These are phyloP conservation scores for Ceratobasidium sp. DNA, from an alignment of 1,284 basidiomycete genomes.

Conservation along the genomic window DNA sequence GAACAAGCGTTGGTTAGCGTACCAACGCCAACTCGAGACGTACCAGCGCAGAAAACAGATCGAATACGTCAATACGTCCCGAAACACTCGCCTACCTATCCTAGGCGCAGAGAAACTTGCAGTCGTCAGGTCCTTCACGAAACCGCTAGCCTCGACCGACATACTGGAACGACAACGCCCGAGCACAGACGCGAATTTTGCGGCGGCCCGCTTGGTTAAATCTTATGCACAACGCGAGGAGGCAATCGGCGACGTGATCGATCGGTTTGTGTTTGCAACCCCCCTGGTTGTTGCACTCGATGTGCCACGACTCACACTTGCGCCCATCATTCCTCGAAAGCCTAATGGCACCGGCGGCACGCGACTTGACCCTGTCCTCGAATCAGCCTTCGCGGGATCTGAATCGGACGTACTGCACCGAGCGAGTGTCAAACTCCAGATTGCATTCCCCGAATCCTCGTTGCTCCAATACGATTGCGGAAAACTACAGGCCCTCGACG, in stretches of 20 bases:
- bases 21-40: slow-evolving; percentile 67
- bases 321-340: slow-evolving; percentile 52
- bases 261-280: slow-evolving; percentile 87
- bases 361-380: slow-evolving; percentile 1
- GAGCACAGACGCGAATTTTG: slow-evolving; percentile 56
- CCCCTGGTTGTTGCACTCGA: slow-evolving; percentile 85
- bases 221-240: slow-evolving; percentile 75
- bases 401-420: slow-evolving; percentile 80
- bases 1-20: slow-evolving; percentile 72
- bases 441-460: slow-evolving; percentile 93
- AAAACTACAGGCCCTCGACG: slow-evolving; percentile 88
- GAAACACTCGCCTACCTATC: slow-evolving; percentile 74
- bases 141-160: slow-evolving; percentile 72
- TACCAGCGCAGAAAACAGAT: slow-evolving; percentile 78
- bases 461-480: slow-evolving; percentile 97
- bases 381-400: slow-evolving; percentile 49
- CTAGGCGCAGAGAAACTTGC: slow-evolving; percentile 75
- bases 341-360: neutral
- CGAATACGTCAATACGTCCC: slow-evolving; percentile 81
- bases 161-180: slow-evolving; percentile 57
- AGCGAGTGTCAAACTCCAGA: slow-evolving; percentile 86
- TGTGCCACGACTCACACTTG: slow-evolving; percentile 67
- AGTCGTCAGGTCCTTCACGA: slow-evolving; percentile 61
- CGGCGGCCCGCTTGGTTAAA: slow-evolving; percentile 67
- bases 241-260: slow-evolving; percentile 69